phyloP scores from a whole-genome alignment of 2,329 filamentous ascomycete genomes.

The Alternaria viburni region DNA sequence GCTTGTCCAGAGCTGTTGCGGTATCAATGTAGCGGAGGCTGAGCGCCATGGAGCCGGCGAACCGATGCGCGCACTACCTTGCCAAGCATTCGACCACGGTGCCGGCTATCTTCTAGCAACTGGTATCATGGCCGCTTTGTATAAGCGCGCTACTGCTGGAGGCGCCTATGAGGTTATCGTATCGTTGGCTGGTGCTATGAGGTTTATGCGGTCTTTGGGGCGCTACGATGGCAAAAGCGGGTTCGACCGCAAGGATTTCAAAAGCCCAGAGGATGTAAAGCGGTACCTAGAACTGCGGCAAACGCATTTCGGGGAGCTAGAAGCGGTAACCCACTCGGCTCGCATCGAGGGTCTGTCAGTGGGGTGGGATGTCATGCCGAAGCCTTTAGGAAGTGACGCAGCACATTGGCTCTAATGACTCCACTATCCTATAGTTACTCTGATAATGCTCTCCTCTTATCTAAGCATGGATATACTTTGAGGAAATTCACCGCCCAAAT shows the following conservation, averaged over 20 bases:
- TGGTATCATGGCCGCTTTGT: conserved; percentile 60
- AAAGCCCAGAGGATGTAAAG: conserved; percentile 35
- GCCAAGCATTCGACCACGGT: conserved; percentile 64
- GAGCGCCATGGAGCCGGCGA: conserved; percentile 52
- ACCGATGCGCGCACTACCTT: conserved; percentile 55
- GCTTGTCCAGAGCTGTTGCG: conserved; percentile 61
- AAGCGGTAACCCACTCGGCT: conserved; percentile 57
- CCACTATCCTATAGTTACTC: background rate
- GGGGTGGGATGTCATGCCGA: conserved; percentile 61
- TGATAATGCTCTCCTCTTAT: background rate
- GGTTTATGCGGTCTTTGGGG: conserved; percentile 62
- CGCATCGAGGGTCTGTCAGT: conserved; percentile 53
- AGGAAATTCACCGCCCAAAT: background rate
- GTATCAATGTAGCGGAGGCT: conserved; percentile 64
- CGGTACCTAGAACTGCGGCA: conserved; percentile 54
- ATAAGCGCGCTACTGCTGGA: conserved; percentile 53
- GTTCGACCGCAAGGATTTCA: conserved; percentile 50
- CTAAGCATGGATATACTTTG: background rate
- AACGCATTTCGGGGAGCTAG: conserved; percentile 57
- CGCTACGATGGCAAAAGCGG: conserved; percentile 55
- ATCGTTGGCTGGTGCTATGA: conserved; percentile 62
- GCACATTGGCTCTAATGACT: conserved; percentile 46
- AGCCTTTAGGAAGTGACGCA: conserved; percentile 56
- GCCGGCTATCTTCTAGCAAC: conserved; percentile 62
- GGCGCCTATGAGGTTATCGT: conserved; percentile 62